These are phyloP conservation scores for Colletotrichum magnum DNA, from an alignment of 2,329 filamentous ascomycete species.

Conservation along the genomic window DNA sequence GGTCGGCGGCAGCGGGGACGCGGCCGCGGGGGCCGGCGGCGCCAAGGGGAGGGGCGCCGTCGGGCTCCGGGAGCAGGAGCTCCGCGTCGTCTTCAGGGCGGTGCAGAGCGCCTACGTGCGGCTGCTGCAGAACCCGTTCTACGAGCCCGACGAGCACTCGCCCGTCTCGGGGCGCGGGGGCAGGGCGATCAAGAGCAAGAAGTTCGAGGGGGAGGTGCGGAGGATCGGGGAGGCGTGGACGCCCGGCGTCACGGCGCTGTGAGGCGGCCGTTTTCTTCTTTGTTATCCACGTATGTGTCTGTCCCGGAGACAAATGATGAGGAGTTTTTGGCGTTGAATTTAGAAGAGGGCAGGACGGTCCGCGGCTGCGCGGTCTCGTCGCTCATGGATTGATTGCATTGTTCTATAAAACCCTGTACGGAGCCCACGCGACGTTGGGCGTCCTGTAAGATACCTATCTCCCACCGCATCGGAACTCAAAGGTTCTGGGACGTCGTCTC, in stretches of 20 bases:
- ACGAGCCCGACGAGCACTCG: slow-evolving; percentile 86
- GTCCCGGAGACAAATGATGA: no score
- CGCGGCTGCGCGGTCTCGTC: neutral
- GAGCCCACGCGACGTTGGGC: slow-evolving; percentile 8
- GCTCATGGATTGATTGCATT: slow-evolving; percentile 2
- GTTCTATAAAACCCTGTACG: neutral
- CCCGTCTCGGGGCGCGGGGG: slow-evolving; percentile 69
- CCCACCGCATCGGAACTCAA: slow-evolving; percentile 17
- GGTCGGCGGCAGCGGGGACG: slow-evolving; percentile 49
- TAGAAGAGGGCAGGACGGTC: neutral
- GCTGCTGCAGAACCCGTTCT: slow-evolving; percentile 94
- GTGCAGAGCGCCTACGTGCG: slow-evolving; percentile 94
- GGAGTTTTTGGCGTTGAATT: slow-evolving; percentile 20
- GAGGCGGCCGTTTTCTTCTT: slow-evolving; percentile 43
- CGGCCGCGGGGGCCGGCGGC: slow-evolving; percentile 42
- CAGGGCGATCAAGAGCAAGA: slow-evolving; percentile 83
- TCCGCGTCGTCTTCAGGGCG: slow-evolving; percentile 91
- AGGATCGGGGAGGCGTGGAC: slow-evolving; percentile 89
- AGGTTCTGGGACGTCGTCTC: slow-evolving; percentile 22
- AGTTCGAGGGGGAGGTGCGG: slow-evolving; percentile 86
- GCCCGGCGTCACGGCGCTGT: slow-evolving; percentile 77
- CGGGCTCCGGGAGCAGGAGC: slow-evolving; percentile 86
- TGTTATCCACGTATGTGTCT: neutral
- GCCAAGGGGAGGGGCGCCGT: slow-evolving; percentile 61
- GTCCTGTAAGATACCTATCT: slow-evolving; percentile 18